Base-by-base conservation (phyloP, 2,329 filamentous ascomycete species). In the Tolypocladium album region DNA sequence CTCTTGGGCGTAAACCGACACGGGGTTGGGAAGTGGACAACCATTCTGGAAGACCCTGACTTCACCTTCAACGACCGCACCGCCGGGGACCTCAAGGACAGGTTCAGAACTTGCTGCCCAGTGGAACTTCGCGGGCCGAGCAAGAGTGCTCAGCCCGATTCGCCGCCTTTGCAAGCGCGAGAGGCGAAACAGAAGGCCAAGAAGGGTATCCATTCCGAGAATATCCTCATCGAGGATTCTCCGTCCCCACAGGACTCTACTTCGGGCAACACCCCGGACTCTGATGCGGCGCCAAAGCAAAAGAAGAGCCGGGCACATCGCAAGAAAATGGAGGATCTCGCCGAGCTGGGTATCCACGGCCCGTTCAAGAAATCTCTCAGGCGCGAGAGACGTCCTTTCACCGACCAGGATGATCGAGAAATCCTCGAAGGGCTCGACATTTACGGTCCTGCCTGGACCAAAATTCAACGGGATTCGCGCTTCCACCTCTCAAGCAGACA, bases 51-150 rank as follows among this genome's bases (percentile, higher is more conserved):
- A 57, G 85, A 88, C 62, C 71, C 78, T 0, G 79, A 79, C 50
- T 88, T 85, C 67, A 76, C 70, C 13, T 88, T 88, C 72, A 84
- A 86, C 65, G 78, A 78, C 20, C 79, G 85, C 61, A 82, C 81
- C 1, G 82, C 84, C 4, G 83, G 83, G 11, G 85, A 88, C 66
- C 69, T 88, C 57, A 88, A 88, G 68, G 85, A 88, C 68, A 78
- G 85, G 15, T 88, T 87, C 67, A 78, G 85, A 57, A 88, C 85
- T 4, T 87, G 84, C 67, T 87, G 84, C 62, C 85, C 85, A 0
- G 78, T 79, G 40, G 85, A 87, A 68, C 75, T 87, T 43, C 79
- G 82, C 56, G 73, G 73, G 31, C 76, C 75, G 13, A 76, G 70
- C 62, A 72, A 70, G 58, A 58, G 66, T 12, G 60, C 57, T 39